Evolutionary conservation across 2,329 filamentous ascomycete genomes (phyloP).

Genomic region (Pestalotiopsis sp.): DNA sequence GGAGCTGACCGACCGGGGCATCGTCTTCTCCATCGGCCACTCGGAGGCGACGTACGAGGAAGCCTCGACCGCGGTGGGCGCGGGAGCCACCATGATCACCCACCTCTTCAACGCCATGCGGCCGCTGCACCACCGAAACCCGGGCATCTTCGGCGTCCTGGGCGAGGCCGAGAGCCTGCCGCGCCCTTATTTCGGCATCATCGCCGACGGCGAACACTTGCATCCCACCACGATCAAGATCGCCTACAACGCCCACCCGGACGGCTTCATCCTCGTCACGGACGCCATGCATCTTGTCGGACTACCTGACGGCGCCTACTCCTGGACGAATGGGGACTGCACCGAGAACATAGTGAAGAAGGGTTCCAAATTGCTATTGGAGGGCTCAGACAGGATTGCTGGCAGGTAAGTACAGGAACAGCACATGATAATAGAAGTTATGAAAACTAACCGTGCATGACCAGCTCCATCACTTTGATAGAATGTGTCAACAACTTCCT

Average conservation of each 20-base stretch:
- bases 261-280: conserved; percentile 85
- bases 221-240: conserved; percentile 89
- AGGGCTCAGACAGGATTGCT: conserved; percentile 79
- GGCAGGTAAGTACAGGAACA: conserved; percentile 58
- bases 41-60: conserved; percentile 87
- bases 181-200: conserved; percentile 84
- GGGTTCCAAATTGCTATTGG: conserved; percentile 72
- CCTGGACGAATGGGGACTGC: conserved; percentile 76
- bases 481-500: conserved; percentile 85
- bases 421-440: not conserved
- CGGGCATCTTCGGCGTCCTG: conserved; percentile 85
- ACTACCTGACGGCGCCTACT: conserved; percentile 80
- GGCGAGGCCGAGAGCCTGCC: conserved; percentile 63
- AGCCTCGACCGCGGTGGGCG: conserved; percentile 69
- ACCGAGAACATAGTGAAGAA: conserved; percentile 67
- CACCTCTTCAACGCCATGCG: conserved; percentile 95
- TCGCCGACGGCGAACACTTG: conserved; percentile 87
- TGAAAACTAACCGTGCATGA: not conserved
- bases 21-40: conserved; percentile 82
- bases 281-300: conserved; percentile 91
- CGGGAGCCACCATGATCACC: conserved; percentile 86
- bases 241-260: conserved; percentile 82
- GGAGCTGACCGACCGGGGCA: conserved; percentile 64
- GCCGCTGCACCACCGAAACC: conserved; percentile 87
- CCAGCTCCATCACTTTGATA: conserved; percentile 70